These are phyloP conservation scores for Ligustrum vulgare DNA, from an alignment of 257 asterid species.

Conservation along the genomic window DNA sequence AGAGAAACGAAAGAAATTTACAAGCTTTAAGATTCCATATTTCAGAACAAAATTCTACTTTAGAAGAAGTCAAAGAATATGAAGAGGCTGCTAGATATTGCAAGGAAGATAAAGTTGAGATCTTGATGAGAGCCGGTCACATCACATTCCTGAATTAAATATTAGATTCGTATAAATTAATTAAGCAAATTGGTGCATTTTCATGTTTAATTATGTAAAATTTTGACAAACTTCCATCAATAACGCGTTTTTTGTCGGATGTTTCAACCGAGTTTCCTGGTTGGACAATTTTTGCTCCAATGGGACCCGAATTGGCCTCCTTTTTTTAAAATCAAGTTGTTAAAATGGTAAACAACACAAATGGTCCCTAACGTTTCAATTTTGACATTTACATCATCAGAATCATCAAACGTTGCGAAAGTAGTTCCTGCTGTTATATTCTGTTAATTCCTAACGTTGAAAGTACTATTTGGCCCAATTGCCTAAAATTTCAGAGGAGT, in stretches of 20 bases:
- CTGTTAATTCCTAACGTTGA: too few relatives aligned
- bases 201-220: conserved; percentile 1
- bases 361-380: too few relatives aligned
- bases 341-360: too few relatives aligned
- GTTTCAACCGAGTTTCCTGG: neutral
- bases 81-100: conserved; percentile 10
- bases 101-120: conserved; percentile 35
- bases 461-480: too few relatives aligned
- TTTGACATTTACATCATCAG: too few relatives aligned
- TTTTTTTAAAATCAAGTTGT: too few relatives aligned
- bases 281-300: neutral
- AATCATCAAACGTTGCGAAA: too few relatives aligned
- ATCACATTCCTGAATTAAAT: conserved; percentile 17
- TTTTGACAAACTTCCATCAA: conserved; percentile 18
- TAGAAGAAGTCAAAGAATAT: conserved; percentile 27
- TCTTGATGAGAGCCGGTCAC: conserved; percentile 45
- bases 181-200: conserved; percentile 15
- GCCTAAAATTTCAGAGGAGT: too few relatives aligned
- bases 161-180: conserved; percentile 18
- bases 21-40: neutral
- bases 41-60: conserved; percentile 13
- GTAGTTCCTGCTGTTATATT: too few relatives aligned
- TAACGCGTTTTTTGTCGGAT: conserved; percentile 32
- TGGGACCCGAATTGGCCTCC: too few relatives aligned
- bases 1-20: conserved; percentile 24